Base-by-base conservation (phyloP, 192 early-diverging fungal species). In the Hyaloraphidium curvatum region DNA sequence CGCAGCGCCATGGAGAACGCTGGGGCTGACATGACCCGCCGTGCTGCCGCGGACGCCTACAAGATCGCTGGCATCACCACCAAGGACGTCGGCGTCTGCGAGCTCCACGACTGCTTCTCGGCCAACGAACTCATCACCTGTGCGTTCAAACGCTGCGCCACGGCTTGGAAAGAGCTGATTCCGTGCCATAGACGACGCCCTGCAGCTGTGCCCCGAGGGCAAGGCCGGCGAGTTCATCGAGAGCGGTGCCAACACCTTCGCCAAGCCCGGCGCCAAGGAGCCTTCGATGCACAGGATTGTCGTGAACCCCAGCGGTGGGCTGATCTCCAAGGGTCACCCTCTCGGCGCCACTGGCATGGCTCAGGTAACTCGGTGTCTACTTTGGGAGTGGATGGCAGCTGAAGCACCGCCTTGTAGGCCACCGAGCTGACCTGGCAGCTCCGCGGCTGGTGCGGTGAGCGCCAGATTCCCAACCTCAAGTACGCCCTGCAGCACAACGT, bases 241-340 rank as follows among this genome's bases (percentile, higher is more conserved):
- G 22, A 80, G 80, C 60, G 81, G 80, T 58, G 76, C 80, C 39
- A 66, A 82, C 28, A 78, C 75, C 33, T 66, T 83, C 50, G 69
- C 71, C 52, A 55, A 69, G 29, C 67, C 70, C 27, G 81, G 81
- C 30, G 61, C 82, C 61, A 79, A 79, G 16, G 68, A 73, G 53
- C 33, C n/a, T 37, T n/a, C n/a, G n/a, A 37, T 7, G 33, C 33
- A n/a, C 33, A 37, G 9, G 9, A 37, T 37, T n/a, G 74, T 81
- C 4, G 65, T 83, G 52, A 83, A 83, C 64, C 77, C 81, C 21
- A 74, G 71, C 0, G 81, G 81, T 37, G 81, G 81, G 16, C 62
- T 83, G 56, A 79, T 80, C 52, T 82, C 79, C 52, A 83, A 83
- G 66, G 81, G 81, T 19, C 79, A 83, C 63, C 81, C 81, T 40